phyloP scores from a whole-genome alignment of 495 filamentous ascomycete species.

The Podospora fimiseda region DNA sequence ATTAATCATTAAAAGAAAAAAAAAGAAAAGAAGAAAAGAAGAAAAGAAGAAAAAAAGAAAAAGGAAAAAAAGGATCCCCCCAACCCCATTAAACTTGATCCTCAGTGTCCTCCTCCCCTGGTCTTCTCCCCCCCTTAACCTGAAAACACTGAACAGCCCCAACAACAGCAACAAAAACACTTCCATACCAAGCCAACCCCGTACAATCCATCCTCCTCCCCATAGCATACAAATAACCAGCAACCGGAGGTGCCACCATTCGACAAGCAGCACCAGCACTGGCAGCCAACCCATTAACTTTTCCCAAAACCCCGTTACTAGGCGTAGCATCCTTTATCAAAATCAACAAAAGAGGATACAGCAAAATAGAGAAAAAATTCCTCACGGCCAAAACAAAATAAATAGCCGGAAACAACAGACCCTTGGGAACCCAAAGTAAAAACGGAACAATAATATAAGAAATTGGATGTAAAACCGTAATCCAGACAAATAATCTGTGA shows the following conservation, averaged over 20 bases:
- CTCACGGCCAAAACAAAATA: slow-evolving; percentile 65
- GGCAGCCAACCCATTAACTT: slow-evolving; percentile 75
- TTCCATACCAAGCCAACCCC: slow-evolving; percentile 73
- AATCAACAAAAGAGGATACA: slow-evolving; percentile 73
- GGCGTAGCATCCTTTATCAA: slow-evolving; percentile 79
- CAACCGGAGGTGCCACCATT: slow-evolving; percentile 68
- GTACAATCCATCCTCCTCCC: slow-evolving; percentile 63
- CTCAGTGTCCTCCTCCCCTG: slow-evolving; percentile 1
- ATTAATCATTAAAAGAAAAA: neutral
- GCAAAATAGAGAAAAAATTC: slow-evolving; percentile 69
- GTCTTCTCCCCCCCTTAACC: slow-evolving; percentile 42
- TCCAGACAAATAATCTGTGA: slow-evolving; percentile 63
- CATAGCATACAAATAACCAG: slow-evolving; percentile 66
- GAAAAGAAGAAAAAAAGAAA: neutral
- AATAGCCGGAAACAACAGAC: slow-evolving; percentile 57
- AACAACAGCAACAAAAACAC: slow-evolving; percentile 58
- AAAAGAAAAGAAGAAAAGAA: neutral
- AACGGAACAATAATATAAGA: slow-evolving; percentile 69
- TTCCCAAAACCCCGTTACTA: slow-evolving; percentile 58
- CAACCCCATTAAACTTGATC: neutral
- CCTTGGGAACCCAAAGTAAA: slow-evolving; percentile 55
- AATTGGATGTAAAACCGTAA: slow-evolving; percentile 70
- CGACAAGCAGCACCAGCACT: slow-evolving; percentile 71
- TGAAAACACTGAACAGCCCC: slow-evolving; percentile 65
- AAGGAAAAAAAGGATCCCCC: neutral